phyloP scores from a whole-genome alignment of 805 yeast genomes.

The Isabelozyma gotoi region DNA sequence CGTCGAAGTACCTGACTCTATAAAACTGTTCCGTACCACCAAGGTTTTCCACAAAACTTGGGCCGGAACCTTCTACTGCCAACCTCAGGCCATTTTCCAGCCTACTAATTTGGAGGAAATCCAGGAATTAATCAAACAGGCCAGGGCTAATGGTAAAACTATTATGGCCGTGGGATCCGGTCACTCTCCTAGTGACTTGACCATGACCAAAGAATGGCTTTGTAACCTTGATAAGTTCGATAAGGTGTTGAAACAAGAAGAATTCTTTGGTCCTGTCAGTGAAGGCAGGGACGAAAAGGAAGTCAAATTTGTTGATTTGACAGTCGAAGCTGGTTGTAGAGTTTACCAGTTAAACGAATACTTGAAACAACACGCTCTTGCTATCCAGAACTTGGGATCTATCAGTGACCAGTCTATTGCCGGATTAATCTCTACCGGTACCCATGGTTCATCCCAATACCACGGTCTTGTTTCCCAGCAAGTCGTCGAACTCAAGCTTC shows the following conservation, averaged over 20 bases:
- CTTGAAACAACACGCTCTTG: slow-evolving; percentile 63
- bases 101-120: slow-evolving; percentile 74
- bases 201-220: slow-evolving; percentile 86
- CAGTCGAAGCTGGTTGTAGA: slow-evolving; percentile 93
- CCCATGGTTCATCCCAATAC: slow-evolving; percentile 92
- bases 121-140: slow-evolving; percentile 61
- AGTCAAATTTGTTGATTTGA: slow-evolving; percentile 77
- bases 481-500: slow-evolving; percentile 71
- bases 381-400: slow-evolving; percentile 90
- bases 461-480: slow-evolving; percentile 92
- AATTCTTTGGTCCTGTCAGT: slow-evolving; percentile 41
- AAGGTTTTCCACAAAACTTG: slow-evolving; percentile 63
- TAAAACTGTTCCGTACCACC: slow-evolving; percentile 37
- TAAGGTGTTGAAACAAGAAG: slow-evolving; percentile 47
- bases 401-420: slow-evolving; percentile 92
- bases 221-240: slow-evolving; percentile 79
- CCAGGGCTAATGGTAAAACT: slow-evolving; percentile 58
- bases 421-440: slow-evolving; percentile 95
- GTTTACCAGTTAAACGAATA: slow-evolving; percentile 69
- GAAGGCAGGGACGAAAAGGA: slow-evolving; percentile 21
- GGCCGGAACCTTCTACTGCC: slow-evolving; percentile 86
- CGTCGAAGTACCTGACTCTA: slow-evolving; percentile 33
- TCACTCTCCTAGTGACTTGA: slow-evolving; percentile 90
- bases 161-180: slow-evolving; percentile 89
- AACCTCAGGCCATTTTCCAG: slow-evolving; percentile 77